Conservation (phyloP, 257 asterid genomes). For the Verbascum thapsus region DNA sequence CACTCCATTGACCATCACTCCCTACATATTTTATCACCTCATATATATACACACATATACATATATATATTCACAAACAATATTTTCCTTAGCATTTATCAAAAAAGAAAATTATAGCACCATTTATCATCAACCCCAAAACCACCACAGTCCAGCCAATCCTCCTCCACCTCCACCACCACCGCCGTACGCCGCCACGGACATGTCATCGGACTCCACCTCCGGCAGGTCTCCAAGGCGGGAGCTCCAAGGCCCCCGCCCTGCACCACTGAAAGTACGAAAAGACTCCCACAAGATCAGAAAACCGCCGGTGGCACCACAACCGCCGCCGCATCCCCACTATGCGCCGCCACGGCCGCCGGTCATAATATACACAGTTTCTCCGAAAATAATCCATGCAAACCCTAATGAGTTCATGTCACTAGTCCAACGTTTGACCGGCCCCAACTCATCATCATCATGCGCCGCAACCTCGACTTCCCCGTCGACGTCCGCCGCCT, state of each 20-base stretch:
- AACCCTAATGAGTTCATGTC: slow-evolving; percentile 97
- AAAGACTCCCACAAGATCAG: slow-evolving; percentile 86
- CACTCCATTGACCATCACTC: too few relatives aligned
- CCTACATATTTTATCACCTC: too few relatives aligned
- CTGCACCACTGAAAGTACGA: slow-evolving; percentile 70
- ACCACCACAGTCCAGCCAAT: slow-evolving; percentile 1
- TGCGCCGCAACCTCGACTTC: slow-evolving; percentile 19
- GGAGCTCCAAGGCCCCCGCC: slow-evolving; percentile 92
- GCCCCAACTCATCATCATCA: slow-evolving; percentile 46
- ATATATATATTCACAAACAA: slow-evolving; percentile 11
- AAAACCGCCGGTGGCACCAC: slow-evolving; percentile 73
- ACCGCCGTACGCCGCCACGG: too few relatives aligned
- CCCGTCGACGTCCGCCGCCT: slow-evolving; percentile 24
- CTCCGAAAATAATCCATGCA: slow-evolving; percentile 92
- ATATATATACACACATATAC: background rate
- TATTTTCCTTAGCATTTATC: slow-evolving; percentile 25
- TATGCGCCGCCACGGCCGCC: slow-evolving; percentile 82
- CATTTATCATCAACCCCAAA: too few relatives aligned
- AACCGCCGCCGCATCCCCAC: slow-evolving; percentile 28
- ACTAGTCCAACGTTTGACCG: slow-evolving; percentile 85
- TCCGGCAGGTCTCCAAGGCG: slow-evolving; percentile 58
- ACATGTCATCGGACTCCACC: slow-evolving; percentile 43
- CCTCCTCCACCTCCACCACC: slow-evolving; percentile 29
- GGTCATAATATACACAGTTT: slow-evolving; percentile 85
- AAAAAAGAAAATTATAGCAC: too few relatives aligned